A percentile compares a stretch with the other conserved stretches of the same genome.
These are phyloP conservation scores for Sabuloglossum arenarium DNA, from an alignment of 495 filamentous ascomycete species.

Conservation along the genomic window DNA sequence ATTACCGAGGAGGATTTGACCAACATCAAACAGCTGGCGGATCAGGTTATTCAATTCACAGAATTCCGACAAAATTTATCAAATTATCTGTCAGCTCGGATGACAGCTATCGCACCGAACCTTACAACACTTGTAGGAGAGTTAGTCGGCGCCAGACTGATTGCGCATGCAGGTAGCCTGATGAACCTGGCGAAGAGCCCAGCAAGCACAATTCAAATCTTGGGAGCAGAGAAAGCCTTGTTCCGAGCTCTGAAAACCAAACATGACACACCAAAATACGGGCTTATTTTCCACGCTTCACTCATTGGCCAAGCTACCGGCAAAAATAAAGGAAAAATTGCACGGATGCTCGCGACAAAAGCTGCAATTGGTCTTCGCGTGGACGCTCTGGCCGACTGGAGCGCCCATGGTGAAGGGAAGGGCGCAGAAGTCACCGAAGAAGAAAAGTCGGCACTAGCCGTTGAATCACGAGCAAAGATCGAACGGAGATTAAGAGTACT, in stretches of 20 bases:
- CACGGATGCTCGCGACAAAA: slow-evolving; percentile 85
- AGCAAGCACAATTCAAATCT: slow-evolving; percentile 88
- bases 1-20: slow-evolving; percentile 75
- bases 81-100: slow-evolving; percentile 73
- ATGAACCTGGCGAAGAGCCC: slow-evolving; percentile 94
- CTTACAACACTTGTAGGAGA: slow-evolving; percentile 85
- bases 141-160: slow-evolving; percentile 84
- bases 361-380: slow-evolving; percentile 81
- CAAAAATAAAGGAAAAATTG: slow-evolving; percentile 98
- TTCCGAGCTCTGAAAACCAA: slow-evolving; percentile 98
- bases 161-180: slow-evolving; percentile 86
- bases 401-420: slow-evolving; percentile 32
- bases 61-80: slow-evolving; percentile 79
- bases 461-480: slow-evolving; percentile 50
- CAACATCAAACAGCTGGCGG: slow-evolving; percentile 74
- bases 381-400: slow-evolving; percentile 72
- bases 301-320: slow-evolving; percentile 91
- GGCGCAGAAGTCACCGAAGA: slow-evolving; percentile 63
- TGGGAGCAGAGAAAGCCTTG: slow-evolving; percentile 95
- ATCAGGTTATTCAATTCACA: slow-evolving; percentile 78
- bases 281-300: slow-evolving; percentile 95
- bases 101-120: slow-evolving; percentile 95
- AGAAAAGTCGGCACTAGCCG: slow-evolving; percentile 58
- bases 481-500: slow-evolving; percentile 68
- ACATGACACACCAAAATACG: slow-evolving; percentile 97